phyloP scores from a whole-genome alignment of 116 monocot genomes.

The Phalaenopsis hybrid region DNA sequence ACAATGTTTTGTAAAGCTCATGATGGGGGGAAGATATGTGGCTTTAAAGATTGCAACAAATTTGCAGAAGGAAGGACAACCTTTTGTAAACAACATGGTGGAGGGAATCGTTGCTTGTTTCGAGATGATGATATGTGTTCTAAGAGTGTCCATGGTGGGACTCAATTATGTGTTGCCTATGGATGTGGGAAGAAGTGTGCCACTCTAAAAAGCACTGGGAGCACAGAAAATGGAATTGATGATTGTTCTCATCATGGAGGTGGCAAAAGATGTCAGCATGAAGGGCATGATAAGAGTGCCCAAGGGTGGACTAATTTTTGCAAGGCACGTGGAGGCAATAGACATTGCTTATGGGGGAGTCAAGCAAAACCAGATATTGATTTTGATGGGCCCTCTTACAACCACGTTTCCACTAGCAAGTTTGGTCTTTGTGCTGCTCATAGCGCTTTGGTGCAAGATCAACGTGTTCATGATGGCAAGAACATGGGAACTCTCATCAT shows the following conservation, averaged over 20 bases:
- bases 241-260: conserved; percentile 31
- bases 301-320: conserved; percentile 37
- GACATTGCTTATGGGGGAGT: conserved; percentile 21
- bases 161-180: conserved; percentile 32
- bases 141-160: conserved; percentile 33
- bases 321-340: conserved; percentile 34
- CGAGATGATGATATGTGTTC: conserved; percentile 22
- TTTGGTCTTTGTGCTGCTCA: conserved; percentile 30
- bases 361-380: conserved; percentile 6
- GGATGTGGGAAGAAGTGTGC: conserved; percentile 35
- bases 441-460: conserved; percentile 26
- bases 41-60: conserved; percentile 20
- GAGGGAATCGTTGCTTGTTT: conserved; percentile 35
- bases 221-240: conserved; percentile 30
- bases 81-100: conserved; percentile 33
- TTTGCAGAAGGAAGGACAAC: conserved; percentile 34
- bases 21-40: conserved; percentile 31
- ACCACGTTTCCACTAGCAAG: conserved; percentile 27
- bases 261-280: conserved; percentile 22
- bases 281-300: conserved; percentile 23
- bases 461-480: conserved; percentile 22
- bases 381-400: conserved; percentile 16
- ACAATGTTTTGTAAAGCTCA: conserved; percentile 23
- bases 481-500: conserved; percentile 1
- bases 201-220: conserved; percentile 16